Base-by-base conservation (phyloP, 768 basidiomycete species). In the Epithele typhae region DNA sequence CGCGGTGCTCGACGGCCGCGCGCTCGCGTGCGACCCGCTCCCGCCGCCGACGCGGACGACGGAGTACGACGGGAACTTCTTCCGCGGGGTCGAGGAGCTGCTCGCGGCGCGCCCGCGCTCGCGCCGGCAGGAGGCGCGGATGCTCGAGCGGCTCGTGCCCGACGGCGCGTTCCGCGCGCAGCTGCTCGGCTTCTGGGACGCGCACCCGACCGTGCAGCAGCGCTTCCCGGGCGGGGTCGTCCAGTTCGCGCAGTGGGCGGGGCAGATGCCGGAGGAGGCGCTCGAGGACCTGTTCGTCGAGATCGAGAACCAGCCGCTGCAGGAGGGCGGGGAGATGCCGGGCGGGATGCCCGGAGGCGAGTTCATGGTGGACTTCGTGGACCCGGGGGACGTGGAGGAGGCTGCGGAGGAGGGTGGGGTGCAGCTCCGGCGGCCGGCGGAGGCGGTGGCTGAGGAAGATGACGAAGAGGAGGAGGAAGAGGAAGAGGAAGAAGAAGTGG, bases 1-100 rank as follows among this genome's bases (percentile, higher is more conserved):
- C 11, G 56, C 68, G 4, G 70, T 87, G 4, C 64, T 77, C 11
- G 66, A 72, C 4, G 68, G 65, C 11, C 76, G 79, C 45, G 73
- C 79, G 5, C 69, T 89, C 50, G 80, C 84, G 8, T 96, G 85
- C 55, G 95, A 97, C 59, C 93, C 94, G 0, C 69, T 95, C 2
- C 92, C 94, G 0, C 93, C 94, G 0, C 67, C 66, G 5, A 74
- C 75, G 1, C 66, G 75, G 2, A 58, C 80, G 2, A 84, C 74
- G 25, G 60, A 57, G 33, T 96, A 96, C 65, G 75, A 92, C 51
- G 68, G 74, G 3, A 63, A 63, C n/a, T 96, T 93, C 66, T 94
- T 97, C 68, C 68, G 64, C 14, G 78, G 79, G 2, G 68, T 74
- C 3, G 81, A 82, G 42, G 82, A 84, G 52, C 57, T 70, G 14